Evolutionary conservation across 2,329 filamentous ascomycete species (phyloP).

Genomic region (Talaromyces islandicus): DNA sequence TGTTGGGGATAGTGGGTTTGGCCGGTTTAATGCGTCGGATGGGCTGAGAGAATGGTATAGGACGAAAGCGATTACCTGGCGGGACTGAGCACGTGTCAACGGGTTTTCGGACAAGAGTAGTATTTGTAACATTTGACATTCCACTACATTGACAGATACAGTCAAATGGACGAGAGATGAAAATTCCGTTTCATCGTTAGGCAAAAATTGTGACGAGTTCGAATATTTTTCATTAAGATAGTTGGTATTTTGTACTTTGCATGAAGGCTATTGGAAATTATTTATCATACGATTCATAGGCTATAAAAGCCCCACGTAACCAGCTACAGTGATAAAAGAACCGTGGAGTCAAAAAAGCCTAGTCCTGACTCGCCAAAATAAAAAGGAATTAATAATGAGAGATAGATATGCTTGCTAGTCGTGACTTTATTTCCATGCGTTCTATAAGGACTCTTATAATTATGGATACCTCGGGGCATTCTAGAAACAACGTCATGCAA

Average conservation of each 20-base stretch:
- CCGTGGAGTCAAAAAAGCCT: background rate
- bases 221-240: too few species aligned
- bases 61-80: slow-evolving; percentile 8
- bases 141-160: too few species aligned
- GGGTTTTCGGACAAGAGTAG: background rate
- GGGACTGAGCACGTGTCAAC: too few species aligned
- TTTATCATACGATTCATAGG: background rate
- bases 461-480: background rate
- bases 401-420: background rate
- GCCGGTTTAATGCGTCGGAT: background rate
- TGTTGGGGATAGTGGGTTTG: slow-evolving; percentile 4
- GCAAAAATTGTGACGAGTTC: too few species aligned
- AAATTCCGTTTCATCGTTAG: too few species aligned
- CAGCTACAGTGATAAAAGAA: background rate
- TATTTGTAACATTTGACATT: too few species aligned
- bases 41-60: slow-evolving; percentile 4
- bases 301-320: background rate
- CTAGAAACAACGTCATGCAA: background rate
- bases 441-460: background rate
- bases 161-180: too few species aligned
- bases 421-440: too few species aligned
- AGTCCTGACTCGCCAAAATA: too few species aligned
- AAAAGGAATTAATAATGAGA: background rate
- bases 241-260: too few species aligned
- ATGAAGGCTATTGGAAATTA: background rate